Evolutionary conservation across 139 green algal genomes (phyloP), one percentile per base, ranked within the genome.

Genomic region (Edaphochlamys debaryana): DNA sequence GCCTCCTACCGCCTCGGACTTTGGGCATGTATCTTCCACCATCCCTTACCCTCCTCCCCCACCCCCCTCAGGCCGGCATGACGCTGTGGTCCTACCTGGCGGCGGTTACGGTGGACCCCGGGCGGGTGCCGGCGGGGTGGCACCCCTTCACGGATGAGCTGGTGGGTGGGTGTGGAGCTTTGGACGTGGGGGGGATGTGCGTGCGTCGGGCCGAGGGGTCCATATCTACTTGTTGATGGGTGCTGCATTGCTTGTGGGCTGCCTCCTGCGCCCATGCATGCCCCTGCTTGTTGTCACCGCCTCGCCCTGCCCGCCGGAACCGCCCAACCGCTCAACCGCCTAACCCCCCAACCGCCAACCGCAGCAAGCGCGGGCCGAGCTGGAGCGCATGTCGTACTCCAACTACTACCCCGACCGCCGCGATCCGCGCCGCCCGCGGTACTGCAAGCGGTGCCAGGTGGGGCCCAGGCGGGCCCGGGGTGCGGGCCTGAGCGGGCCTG

Each of bases 51-150:
- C 42, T 69, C 34, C 29, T 0, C 19, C 38, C 30, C 38, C 32
- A 52, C 8, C 34, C 15, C 29, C 48, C 32, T 11, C 56, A 75
- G 60, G 36, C 52, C 37, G 40, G 2, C 80, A 73, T 70, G 92
- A 38, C 97, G n/a, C 71, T 98, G 9, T 99, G 96, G 97, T 92
- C 79, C 60, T 99, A 99, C 89, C 93, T 98, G 71, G 92, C 94
- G 45, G 87, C 92, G 38, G 91, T 98, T 22, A n/a, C 93, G 0
- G 93, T 90, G 13, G 91, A 97, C 56, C 94, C 97, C 1, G 97
- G 97, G 2, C 36, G 68, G 0, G 96, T 99, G 38, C 97, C 97
- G 9, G 50, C 80, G 19, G 95, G 92, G 6, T 99, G 97, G 97
- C 90, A 95, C 41, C 97, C 97, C 15, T 96, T 96, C 68, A 32